Conservation (phyloP, 768 basidiomycete species). For the Strobilomyces dryophilus region DNA sequence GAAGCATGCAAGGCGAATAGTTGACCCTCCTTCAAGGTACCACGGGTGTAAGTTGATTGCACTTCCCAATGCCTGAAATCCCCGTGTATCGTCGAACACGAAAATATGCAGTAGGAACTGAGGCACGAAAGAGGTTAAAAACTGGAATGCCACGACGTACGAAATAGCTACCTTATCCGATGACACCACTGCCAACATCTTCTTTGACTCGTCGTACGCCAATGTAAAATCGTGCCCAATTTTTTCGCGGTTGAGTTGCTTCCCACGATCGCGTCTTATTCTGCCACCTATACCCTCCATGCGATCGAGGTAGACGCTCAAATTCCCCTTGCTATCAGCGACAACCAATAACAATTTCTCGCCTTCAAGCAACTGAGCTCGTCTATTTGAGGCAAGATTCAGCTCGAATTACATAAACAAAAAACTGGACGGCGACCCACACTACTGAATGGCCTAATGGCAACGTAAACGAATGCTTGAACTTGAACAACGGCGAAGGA, state of each 20-base stretch:
- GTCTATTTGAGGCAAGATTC: constrained; percentile 17
- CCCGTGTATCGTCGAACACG: constrained; percentile 42
- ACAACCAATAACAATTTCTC: constrained; percentile 42
- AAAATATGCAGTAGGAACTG: constrained; percentile 43
- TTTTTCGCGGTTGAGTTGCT: constrained; percentile 40
- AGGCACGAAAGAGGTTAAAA: background rate
- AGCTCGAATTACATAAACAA: background rate
- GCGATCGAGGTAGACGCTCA: constrained; percentile 39
- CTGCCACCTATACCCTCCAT: constrained; percentile 30
- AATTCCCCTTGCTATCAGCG: constrained; percentile 30
- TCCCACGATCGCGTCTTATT: constrained; percentile 25
- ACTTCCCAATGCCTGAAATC: constrained; percentile 39
- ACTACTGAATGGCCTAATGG: constrained; percentile 17
- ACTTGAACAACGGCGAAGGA: constrained; percentile 22
- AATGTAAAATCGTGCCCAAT: constrained; percentile 43
- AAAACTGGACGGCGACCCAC: constrained; percentile 3
- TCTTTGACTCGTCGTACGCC: constrained; percentile 50
- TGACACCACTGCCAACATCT: constrained; percentile 44
- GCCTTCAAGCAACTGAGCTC: constrained; percentile 38
- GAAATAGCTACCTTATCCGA: constrained; percentile 34
- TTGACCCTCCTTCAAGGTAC: constrained; percentile 31
- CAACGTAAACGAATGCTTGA: constrained; percentile 14
- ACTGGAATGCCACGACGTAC: background rate
- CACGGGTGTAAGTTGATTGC: constrained; percentile 39
- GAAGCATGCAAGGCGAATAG: constrained; percentile 39